Percentiles rank a stretch among this genome's conserved stretches.
Evolutionary conservation across 352 stramenopile genomes (phyloP).

Genomic region (Pythium guiyangense): DNA sequence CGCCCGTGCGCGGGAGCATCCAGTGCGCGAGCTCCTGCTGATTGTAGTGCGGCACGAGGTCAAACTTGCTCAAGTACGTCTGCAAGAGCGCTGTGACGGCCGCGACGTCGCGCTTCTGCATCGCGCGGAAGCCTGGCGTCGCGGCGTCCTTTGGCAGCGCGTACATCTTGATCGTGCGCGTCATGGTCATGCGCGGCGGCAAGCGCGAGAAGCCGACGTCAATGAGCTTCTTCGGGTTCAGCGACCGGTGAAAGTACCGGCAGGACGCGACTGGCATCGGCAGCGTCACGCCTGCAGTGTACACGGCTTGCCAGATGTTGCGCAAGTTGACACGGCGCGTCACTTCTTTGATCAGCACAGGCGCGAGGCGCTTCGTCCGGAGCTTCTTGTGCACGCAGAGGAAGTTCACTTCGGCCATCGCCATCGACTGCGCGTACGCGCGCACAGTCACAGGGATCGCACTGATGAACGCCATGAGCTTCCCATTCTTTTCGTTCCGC

Average conservation of each 20-base stretch:
- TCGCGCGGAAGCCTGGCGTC: slow-evolving; percentile 40
- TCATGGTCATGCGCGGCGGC: slow-evolving; percentile 92
- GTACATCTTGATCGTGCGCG: slow-evolving; percentile 88
- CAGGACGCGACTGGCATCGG: slow-evolving; percentile 93
- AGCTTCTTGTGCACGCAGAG: slow-evolving; percentile 99
- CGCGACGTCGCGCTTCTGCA: slow-evolving; percentile 49
- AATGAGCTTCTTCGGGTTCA: slow-evolving; percentile 99
- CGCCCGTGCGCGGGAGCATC: slow-evolving; percentile 93
- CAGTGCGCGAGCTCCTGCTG: slow-evolving; percentile 96
- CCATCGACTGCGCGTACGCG: slow-evolving; percentile 48
- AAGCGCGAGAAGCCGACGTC: slow-evolving; percentile 96
- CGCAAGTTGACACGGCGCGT: slow-evolving; percentile 96
- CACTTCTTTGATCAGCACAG: slow-evolving; percentile 99
- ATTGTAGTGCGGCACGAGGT: slow-evolving; percentile 86
- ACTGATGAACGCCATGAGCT: slow-evolving; percentile 98
- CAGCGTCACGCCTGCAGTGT: slow-evolving; percentile 97
- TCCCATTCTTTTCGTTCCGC: slow-evolving; percentile 82
- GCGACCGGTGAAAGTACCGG: slow-evolving; percentile 96
- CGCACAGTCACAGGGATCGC: slow-evolving; percentile 88
- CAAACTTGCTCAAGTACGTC: slow-evolving; percentile 51
- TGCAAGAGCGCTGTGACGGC: slow-evolving; percentile 47
- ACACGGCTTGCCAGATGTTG: slow-evolving; percentile 95
- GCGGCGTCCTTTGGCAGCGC: slow-evolving; percentile 61
- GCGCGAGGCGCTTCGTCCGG: slow-evolving; percentile 92
- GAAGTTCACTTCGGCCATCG: slow-evolving; percentile 98